A percentile compares a stretch with the other conserved stretches of the same genome.
Conservation (phyloP, 331 rosid species). For the Malus hybrid region DNA sequence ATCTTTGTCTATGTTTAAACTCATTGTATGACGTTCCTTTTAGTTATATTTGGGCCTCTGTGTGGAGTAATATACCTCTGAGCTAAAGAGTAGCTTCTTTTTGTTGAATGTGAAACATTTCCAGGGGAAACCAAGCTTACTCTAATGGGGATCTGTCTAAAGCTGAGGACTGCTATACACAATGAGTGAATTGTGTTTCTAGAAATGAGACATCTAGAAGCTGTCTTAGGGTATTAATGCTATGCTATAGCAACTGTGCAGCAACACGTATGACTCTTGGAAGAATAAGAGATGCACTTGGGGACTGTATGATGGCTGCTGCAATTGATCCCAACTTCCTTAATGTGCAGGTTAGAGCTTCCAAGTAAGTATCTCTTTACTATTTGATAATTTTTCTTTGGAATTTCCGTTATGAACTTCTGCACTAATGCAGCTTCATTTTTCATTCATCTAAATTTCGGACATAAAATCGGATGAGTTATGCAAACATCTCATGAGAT, state of each 20-base stretch:
- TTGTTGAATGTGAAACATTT: slow-evolving; percentile 17
- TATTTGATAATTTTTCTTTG: neutral
- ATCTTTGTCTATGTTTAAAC: slow-evolving; percentile 1
- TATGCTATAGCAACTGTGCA: slow-evolving; percentile 96
- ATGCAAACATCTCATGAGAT: neutral
- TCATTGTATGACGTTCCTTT: neutral
- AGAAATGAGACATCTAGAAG: slow-evolving; percentile 54
- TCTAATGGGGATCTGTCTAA: slow-evolving; percentile 64
- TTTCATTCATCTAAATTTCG: neutral
- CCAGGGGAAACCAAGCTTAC: slow-evolving; percentile 96
- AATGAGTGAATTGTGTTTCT: slow-evolving; percentile 61
- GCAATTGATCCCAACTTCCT: slow-evolving; percentile 75
- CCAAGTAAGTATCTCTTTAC: slow-evolving; percentile 61
- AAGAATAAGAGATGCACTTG: slow-evolving; percentile 76
- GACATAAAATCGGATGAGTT: neutral
- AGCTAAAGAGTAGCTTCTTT: slow-evolving; percentile 11
- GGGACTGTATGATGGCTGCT: slow-evolving; percentile 73
- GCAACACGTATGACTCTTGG: slow-evolving; percentile 95
- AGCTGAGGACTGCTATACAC: slow-evolving; percentile 80
- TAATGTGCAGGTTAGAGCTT: slow-evolving; percentile 89
- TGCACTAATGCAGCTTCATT: neutral
- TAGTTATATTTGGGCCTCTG: neutral
- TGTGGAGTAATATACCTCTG: neutral
- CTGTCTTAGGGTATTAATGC: slow-evolving; percentile 82
- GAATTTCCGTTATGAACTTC: slow-evolving; percentile 1